A percentile compares a stretch with the other conserved stretches of the same genome.
phyloP scores from a whole-genome alignment of 2,329 filamentous ascomycete genomes.

The Colletotrichum noveboracense region DNA sequence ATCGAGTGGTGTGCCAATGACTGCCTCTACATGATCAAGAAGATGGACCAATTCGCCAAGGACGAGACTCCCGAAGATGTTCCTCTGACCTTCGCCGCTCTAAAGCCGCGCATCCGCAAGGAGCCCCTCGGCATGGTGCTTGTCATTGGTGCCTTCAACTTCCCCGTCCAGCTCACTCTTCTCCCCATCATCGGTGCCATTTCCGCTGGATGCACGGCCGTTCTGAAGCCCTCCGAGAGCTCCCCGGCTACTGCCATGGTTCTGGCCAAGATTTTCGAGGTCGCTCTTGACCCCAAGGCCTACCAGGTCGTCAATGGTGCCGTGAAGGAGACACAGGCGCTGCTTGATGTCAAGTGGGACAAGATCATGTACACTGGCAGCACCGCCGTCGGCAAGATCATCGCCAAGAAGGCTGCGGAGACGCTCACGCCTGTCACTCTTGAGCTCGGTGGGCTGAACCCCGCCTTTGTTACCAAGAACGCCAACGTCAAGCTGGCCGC shows the following conservation, averaged over 20 bases:
- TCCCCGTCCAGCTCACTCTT: constrained; percentile 82
- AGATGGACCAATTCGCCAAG: constrained; percentile 81
- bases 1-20: constrained; percentile 81
- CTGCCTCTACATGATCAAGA: constrained; percentile 77
- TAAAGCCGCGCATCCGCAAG: constrained; percentile 80
- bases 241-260: constrained; percentile 79
- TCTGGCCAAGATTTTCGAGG: constrained; percentile 78
- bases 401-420: constrained; percentile 87
- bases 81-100: constrained; percentile 67
- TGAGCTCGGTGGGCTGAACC: constrained; percentile 91
- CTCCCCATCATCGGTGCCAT: constrained; percentile 88
- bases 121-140: constrained; percentile 85
- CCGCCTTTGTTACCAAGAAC: constrained; percentile 87
- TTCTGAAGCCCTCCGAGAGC: constrained; percentile 90
- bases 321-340: constrained; percentile 77
- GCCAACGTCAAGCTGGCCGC: constrained; percentile 83
- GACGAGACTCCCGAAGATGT: constrained; percentile 80
- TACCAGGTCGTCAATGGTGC: constrained; percentile 83
- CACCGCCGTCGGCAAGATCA: constrained; percentile 79
- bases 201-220: constrained; percentile 85
- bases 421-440: constrained; percentile 86
- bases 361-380: constrained; percentile 98
- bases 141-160: constrained; percentile 94
- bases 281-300: constrained; percentile 76
- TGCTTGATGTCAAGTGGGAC: constrained; percentile 92